Conservation (phyloP, 768 basidiomycete genomes). For the Kwoniella bestiolae region DNA sequence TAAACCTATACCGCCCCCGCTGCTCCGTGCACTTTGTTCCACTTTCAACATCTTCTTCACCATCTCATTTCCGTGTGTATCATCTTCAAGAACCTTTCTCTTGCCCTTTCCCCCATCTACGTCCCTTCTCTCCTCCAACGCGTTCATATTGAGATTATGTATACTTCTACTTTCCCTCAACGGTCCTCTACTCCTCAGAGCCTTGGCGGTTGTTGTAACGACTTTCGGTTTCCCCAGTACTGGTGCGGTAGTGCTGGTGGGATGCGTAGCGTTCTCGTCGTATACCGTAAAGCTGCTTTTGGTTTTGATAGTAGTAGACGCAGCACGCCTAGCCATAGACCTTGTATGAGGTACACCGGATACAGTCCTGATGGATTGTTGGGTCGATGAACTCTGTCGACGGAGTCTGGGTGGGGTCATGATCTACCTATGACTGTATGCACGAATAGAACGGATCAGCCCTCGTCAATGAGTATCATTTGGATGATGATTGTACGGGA, state of each 20-base stretch:
- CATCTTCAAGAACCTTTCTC: constrained; percentile 12
- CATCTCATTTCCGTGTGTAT: background rate
- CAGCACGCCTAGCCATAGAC: constrained; percentile 20
- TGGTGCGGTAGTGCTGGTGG: background rate
- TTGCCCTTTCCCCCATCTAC: background rate
- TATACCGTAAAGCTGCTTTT: constrained; percentile 8
- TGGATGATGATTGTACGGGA: background rate
- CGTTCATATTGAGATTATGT: constrained; percentile 8
- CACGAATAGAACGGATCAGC: background rate
- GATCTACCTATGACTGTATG: constrained; percentile 1
- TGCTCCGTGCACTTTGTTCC: background rate
- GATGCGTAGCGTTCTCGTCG: constrained; percentile 16
- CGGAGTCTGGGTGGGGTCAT: constrained; percentile 21
- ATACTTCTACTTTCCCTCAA: constrained; percentile 18
- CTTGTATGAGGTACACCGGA: constrained; percentile 11
- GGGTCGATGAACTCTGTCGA: constrained; percentile 14
- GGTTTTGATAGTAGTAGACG: background rate
- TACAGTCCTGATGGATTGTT: constrained; percentile 2
- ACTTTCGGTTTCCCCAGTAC: background rate
- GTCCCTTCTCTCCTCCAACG: constrained; percentile 2
- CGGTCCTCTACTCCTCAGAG: constrained; percentile 19
- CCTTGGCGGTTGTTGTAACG: constrained; percentile 2
- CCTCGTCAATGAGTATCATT: background rate
- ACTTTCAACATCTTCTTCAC: background rate
- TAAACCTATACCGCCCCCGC: background rate